These are phyloP conservation scores for Epichloe festucae DNA, from an alignment of 2,329 filamentous ascomycete species.

Conservation along the genomic window DNA sequence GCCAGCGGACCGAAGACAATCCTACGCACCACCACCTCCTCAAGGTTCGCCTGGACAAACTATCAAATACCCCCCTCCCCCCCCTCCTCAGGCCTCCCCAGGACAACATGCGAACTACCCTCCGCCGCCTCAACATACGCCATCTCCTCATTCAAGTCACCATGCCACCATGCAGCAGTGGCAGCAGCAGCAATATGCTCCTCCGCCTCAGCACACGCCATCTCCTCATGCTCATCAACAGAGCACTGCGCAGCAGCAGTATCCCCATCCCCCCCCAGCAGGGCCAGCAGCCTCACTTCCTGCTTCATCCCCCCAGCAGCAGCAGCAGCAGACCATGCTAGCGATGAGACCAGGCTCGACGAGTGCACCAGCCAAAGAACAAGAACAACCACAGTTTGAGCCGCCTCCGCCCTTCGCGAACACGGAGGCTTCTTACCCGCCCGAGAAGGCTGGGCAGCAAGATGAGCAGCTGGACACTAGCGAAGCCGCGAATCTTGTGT, in stretches of 20 bases:
- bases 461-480: conserved; percentile 13
- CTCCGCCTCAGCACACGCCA: conserved; percentile 13
- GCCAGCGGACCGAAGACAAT: conserved; percentile 31
- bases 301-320: background rate
- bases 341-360: conserved; percentile 14
- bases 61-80: conserved; percentile 18
- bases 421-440: conserved; percentile 12
- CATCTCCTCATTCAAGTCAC: conserved; percentile 5
- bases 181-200: conserved; percentile 6
- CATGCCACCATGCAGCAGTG: conserved; percentile 9
- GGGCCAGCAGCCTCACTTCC: background rate
- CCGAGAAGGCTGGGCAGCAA: conserved; percentile 16
- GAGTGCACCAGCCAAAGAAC: conserved; percentile 7
- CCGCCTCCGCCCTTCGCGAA: conserved; percentile 14
- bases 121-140: conserved; percentile 14
- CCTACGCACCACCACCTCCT: conserved; percentile 24
- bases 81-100: conserved; percentile 8
- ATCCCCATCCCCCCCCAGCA: conserved; percentile 8
- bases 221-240: conserved; percentile 3
- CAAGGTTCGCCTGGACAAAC: conserved; percentile 12
- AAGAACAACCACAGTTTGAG: conserved; percentile 16
- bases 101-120: conserved; percentile 14
- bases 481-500: conserved; percentile 20
- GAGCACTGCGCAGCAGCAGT: conserved; percentile 11
- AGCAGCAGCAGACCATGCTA: conserved; percentile 9